phyloP scores from a whole-genome alignment of 495 filamentous ascomycete species.

The Aspergillus affinis region DNA sequence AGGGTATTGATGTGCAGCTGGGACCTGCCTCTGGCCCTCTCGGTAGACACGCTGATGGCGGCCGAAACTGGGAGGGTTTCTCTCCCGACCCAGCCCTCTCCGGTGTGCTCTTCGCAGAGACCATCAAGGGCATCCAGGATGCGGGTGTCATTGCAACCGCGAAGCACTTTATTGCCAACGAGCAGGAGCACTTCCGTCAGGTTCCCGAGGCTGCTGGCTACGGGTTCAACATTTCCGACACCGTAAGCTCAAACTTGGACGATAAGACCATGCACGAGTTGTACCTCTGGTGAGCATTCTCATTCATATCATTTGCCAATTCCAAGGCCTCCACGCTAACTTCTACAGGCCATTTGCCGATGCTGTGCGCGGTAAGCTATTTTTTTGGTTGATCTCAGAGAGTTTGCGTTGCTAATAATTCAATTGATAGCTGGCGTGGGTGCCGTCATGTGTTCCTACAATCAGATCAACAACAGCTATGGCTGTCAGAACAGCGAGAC shows the following conservation, averaged over 20 bases:
- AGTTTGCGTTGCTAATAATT: neutral
- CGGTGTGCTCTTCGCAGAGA: slow-evolving; percentile 69
- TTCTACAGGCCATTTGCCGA: slow-evolving; percentile 65
- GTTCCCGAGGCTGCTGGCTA: slow-evolving; percentile 58
- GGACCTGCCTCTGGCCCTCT: slow-evolving; percentile 90
- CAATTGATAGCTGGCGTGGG: slow-evolving; percentile 63
- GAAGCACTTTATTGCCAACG: slow-evolving; percentile 79
- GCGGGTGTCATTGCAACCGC: slow-evolving; percentile 78
- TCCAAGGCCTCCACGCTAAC: slow-evolving; percentile 19
- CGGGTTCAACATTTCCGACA: slow-evolving; percentile 63
- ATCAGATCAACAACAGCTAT: slow-evolving; percentile 77
- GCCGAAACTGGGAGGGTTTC: slow-evolving; percentile 81
- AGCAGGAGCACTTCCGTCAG: slow-evolving; percentile 82
- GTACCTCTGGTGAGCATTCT: slow-evolving; percentile 69
- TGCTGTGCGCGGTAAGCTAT: slow-evolving; percentile 48
- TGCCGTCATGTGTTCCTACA: slow-evolving; percentile 92
- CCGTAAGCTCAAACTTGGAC: slow-evolving; percentile 79
- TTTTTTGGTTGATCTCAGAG: neutral
- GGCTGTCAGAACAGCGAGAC: slow-evolving; percentile 69
- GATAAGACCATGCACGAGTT: slow-evolving; percentile 94
- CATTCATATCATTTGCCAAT: no score
- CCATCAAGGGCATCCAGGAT: slow-evolving; percentile 80
- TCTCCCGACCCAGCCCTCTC: slow-evolving; percentile 76
- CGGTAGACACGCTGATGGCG: slow-evolving; percentile 70
- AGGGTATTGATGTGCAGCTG: slow-evolving; percentile 82